Base-by-base conservation (phyloP, 2,329 filamentous ascomycete genomes). In the Gremmenia infestans region DNA sequence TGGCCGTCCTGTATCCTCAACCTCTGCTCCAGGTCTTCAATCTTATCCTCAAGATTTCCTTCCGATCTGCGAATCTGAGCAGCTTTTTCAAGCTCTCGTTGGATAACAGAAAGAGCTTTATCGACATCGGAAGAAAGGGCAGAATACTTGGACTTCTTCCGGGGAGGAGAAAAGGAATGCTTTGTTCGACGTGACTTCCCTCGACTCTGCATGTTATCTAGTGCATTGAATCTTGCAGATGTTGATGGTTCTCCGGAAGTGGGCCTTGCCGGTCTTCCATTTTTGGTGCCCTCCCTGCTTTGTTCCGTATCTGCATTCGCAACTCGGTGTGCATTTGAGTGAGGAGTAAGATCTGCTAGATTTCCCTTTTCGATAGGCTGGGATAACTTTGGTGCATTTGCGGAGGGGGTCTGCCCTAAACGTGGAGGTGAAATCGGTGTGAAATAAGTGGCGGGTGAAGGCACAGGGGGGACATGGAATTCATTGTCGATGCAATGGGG, bases 101-200 rank as follows among this genome's bases (percentile, higher is more conserved):
- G 55, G 19, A 65, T 61, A 7, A 63, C 54, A 5, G 54, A 19
- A 17, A 63, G 55, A 7, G 63, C 61, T 53, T 62, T 63, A 25
- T 65, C 63, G 25, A 63, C 56, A 39, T 62, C 56, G 11, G 55
- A 56, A 1, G 61, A 59, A 37, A 62, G 55, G 4, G 56, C 42
- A 15, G 61, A 63, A 39, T 63, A 63, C 47, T 63, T 63, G 1
- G 59, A 63, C 42, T 57, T 57, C 17, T 65, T 65, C 6, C 55
- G 36, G 15, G 56, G 61, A 1, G 59, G 62, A 1, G 59, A 59
- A 28, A 57, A 53, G 1, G 59, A 55, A 6, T 48, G 28, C 48
- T 46, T 51, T 4, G 55, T 22, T 4, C 52, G 55, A 28, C 32
- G 19, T 15, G 47, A 17, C 14, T 47, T 47, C 23, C 23, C 45